Evolutionary conservation across 2,329 filamentous ascomycete genomes (phyloP).

Genomic region (Cladosporium sp.): DNA sequence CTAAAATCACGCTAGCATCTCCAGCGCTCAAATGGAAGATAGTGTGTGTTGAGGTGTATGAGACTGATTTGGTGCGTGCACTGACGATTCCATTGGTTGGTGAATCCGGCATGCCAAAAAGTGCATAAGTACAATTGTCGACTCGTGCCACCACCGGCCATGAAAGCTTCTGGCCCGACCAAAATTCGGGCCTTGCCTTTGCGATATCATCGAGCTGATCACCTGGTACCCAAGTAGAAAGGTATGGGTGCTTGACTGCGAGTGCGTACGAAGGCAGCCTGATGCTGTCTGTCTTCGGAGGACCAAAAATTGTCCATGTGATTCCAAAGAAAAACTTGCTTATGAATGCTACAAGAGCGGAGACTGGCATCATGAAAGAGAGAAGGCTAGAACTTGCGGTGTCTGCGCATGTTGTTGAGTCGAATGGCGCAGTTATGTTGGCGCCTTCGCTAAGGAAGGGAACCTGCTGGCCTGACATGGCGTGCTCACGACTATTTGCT

Average conservation of each 20-base stretch:
- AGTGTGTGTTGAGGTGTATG: constrained; percentile 32
- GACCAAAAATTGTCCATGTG: background rate
- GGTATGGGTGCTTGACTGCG: constrained; percentile 31
- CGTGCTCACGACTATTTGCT: background rate
- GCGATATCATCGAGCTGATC: constrained; percentile 23
- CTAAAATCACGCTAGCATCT: constrained; percentile 25
- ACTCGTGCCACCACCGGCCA: constrained; percentile 34
- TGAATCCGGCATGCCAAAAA: constrained; percentile 28
- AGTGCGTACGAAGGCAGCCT: constrained; percentile 23
- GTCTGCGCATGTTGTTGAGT: background rate
- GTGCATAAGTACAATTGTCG: constrained; percentile 27
- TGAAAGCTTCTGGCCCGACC: constrained; percentile 30
- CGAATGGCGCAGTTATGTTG: background rate
- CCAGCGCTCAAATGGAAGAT: constrained; percentile 27
- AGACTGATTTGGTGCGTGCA: constrained; percentile 21
- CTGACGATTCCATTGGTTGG: constrained; percentile 15
- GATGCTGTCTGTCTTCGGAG: background rate
- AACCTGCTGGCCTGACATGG: background rate
- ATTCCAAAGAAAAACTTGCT: background rate
- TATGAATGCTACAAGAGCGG: background rate
- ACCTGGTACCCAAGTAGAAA: constrained; percentile 34
- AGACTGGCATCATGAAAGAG: background rate
- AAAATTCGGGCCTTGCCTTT: constrained; percentile 29
- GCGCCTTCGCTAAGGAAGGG: background rate
- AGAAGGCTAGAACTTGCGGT: background rate